Percentiles rank a stretch among this genome's conserved stretches.
phyloP scores from a whole-genome alignment of 2,329 filamentous ascomycete genomes.

The Dothidotthia symphoricarpi region DNA sequence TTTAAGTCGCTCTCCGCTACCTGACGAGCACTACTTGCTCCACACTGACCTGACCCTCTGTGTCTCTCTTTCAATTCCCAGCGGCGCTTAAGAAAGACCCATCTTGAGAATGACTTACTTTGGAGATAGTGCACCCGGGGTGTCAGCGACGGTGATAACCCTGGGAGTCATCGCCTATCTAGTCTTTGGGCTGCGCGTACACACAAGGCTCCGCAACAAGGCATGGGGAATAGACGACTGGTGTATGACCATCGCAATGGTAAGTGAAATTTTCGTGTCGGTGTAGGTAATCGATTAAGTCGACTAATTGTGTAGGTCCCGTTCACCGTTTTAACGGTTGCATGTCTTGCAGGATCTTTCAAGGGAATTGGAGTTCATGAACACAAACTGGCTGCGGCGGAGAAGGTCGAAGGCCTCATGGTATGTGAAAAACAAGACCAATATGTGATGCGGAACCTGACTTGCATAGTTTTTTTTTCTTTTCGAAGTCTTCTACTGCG shows the following conservation, averaged over 20 bases:
- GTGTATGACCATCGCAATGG: constrained; percentile 17
- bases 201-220: constrained; percentile 15
- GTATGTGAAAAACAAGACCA: constrained; percentile 9
- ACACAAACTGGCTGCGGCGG: constrained; percentile 6
- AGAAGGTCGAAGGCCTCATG: constrained; percentile 12
- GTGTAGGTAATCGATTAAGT: neutral
- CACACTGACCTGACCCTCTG: too few relatives aligned
- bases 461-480: constrained; percentile 37
- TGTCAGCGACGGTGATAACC: constrained; percentile 20
- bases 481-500: constrained; percentile 41
- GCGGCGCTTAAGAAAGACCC: too few relatives aligned
- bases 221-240: constrained; percentile 35
- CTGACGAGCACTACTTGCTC: too few relatives aligned
- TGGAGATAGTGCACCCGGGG: constrained; percentile 8
- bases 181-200: constrained; percentile 16
- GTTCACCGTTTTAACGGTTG: constrained; percentile 7
- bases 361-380: constrained; percentile 10
- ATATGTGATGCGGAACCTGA: constrained; percentile 1
- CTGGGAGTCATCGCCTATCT: constrained; percentile 15
- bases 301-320: constrained; percentile 4
- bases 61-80: too few relatives aligned
- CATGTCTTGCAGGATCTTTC: constrained; percentile 7
- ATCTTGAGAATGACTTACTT: constrained; percentile 7
- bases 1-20: too few relatives aligned
- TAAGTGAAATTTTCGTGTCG: too few relatives aligned